Conservation (phyloP, 2,329 filamentous ascomycete genomes). For the Tothia fuscella region DNA sequence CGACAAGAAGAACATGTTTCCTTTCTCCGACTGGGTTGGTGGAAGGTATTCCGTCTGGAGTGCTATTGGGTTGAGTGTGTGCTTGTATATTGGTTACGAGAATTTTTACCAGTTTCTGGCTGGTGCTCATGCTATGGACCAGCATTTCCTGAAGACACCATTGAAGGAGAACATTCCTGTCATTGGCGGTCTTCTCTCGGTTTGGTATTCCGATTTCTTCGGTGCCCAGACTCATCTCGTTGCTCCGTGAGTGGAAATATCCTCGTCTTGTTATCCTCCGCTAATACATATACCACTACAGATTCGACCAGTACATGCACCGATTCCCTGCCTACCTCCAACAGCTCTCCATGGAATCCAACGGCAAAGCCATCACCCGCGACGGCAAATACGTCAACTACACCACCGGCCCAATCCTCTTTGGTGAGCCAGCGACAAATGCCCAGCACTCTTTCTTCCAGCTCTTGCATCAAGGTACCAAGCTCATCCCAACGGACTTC, state of each 20-base stretch:
- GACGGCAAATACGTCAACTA: conserved; percentile 85
- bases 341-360: conserved; percentile 99
- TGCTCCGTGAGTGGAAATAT: conserved; percentile 56
- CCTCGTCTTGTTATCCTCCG: background rate
- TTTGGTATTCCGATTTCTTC: conserved; percentile 99
- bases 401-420: conserved; percentile 89
- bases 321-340: conserved; percentile 98
- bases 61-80: conserved; percentile 89
- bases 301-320: conserved; percentile 97
- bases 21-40: conserved; percentile 97
- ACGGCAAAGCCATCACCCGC: conserved; percentile 93
- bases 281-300: conserved; percentile 21
- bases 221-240: conserved; percentile 96
- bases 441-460: conserved; percentile 99
- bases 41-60: conserved; percentile 98
- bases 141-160: conserved; percentile 87
- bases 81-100: conserved; percentile 89
- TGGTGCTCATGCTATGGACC: conserved; percentile 95
- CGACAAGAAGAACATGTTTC: conserved; percentile 99
- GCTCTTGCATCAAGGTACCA: conserved; percentile 96
- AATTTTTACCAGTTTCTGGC: conserved; percentile 96
- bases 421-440: conserved; percentile 97
- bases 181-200: conserved; percentile 81
- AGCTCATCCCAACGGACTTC: conserved; percentile 97
- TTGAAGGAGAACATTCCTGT: conserved; percentile 91